Percentiles rank a stretch among this genome's conserved stretches.
These are phyloP conservation scores for Trichosporon ovoides DNA, from an alignment of 1,284 basidiomycete genomes.

Conservation along the genomic window DNA sequence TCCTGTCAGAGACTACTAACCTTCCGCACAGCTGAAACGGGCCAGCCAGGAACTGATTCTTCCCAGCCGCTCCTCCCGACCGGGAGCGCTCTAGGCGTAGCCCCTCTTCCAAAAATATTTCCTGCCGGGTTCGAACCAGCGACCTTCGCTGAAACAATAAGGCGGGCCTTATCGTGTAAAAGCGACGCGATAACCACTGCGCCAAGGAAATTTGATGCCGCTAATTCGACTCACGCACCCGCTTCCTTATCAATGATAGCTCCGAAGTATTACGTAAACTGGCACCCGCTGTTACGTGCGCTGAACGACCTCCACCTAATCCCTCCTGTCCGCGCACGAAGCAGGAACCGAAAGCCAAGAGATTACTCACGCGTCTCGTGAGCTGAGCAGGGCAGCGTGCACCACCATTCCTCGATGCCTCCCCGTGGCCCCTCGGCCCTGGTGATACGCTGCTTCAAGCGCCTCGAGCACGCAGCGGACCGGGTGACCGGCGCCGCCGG, in stretches of 20 bases:
- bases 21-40: not conserved
- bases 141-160: not conserved
- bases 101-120: not conserved
- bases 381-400: not conserved
- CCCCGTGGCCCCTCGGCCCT: slow-evolving; percentile 37
- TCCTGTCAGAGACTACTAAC: too few species aligned
- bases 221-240: too few species aligned
- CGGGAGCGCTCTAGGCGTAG: too few species aligned
- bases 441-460: slow-evolving; percentile 81
- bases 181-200: not conserved
- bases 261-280: too few species aligned
- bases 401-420: slow-evolving; percentile 6
- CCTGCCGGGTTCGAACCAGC: slow-evolving; percentile 3
- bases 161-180: not conserved
- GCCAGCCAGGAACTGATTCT: not conserved
- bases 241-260: too few species aligned
- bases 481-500: slow-evolving; percentile 81
- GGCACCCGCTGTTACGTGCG: too few species aligned
- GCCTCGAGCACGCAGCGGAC: slow-evolving; percentile 70
- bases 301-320: too few species aligned
- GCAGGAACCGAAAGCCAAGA: too few species aligned
- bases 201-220: slow-evolving; percentile 4
- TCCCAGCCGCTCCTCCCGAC: too few species aligned
- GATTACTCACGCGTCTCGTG: not conserved
- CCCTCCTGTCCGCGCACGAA: too few species aligned